Evolutionary conservation across 805 yeast species (phyloP).

Genomic region (Babjeviella inositovora): DNA sequence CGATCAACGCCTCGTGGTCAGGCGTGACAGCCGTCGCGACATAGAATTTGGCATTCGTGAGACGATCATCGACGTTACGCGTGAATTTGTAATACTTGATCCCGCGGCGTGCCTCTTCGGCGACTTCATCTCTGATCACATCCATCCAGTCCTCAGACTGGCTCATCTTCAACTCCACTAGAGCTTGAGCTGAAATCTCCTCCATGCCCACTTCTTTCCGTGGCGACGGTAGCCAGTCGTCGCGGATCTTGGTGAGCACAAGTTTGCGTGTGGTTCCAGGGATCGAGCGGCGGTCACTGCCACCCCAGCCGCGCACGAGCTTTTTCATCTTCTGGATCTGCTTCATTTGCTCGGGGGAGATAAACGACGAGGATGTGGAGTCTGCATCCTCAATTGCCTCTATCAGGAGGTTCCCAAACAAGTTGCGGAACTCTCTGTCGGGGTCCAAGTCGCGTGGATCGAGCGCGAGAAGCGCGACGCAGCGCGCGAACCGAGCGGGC

Average conservation of each 20-base stretch:
- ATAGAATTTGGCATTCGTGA: conserved; percentile 34
- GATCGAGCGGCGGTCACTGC: conserved; percentile 52
- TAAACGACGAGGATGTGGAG: conserved; percentile 52
- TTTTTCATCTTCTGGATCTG: conserved; percentile 43
- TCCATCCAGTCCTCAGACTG: conserved; percentile 29
- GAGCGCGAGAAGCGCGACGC: conserved; percentile 26
- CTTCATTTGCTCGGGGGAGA: conserved; percentile 50
- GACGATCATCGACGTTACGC: conserved; percentile 10
- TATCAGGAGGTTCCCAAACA: conserved; percentile 57
- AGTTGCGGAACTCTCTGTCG: conserved; percentile 51
- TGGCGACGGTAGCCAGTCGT: conserved; percentile 66
- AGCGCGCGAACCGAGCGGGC: too few species aligned
- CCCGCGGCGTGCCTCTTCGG: conserved; percentile 20
- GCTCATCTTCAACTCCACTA: conserved; percentile 15
- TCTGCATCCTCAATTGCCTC: conserved; percentile 65
- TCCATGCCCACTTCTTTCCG: conserved; percentile 48
- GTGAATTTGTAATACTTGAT: conserved; percentile 40
- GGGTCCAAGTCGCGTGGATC: conserved; percentile 47
- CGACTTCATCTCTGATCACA: conserved; percentile 22
- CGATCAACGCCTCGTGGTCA: conserved; percentile 59
- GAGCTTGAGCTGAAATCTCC: conserved; percentile 22
- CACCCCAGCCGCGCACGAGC: conserved; percentile 74
- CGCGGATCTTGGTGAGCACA: conserved; percentile 54
- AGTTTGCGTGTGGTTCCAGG: conserved; percentile 66
- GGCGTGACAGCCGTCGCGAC: conserved; percentile 57